Conservation (phyloP, 2,329 filamentous ascomycete species). For the Talaromyces sp. region DNA sequence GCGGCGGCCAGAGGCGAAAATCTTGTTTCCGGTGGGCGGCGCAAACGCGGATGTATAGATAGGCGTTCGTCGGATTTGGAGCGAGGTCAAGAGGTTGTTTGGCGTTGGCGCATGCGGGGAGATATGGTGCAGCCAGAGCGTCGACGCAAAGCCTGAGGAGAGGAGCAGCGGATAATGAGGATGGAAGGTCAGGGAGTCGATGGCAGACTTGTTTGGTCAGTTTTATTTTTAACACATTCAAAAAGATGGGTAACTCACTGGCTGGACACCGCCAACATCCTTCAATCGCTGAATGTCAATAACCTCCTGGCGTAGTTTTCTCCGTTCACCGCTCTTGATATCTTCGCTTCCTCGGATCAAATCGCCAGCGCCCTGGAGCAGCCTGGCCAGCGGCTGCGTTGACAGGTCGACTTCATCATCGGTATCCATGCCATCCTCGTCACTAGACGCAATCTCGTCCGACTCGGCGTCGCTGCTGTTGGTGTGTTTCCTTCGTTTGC, state of each 20-base stretch:
- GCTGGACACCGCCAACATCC: slow-evolving; percentile 75
- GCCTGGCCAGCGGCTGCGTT: slow-evolving; percentile 69
- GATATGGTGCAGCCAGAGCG: slow-evolving; percentile 85
- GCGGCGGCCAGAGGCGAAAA: slow-evolving; percentile 83
- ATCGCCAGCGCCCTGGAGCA: slow-evolving; percentile 69
- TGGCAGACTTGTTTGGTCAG: slow-evolving; percentile 51
- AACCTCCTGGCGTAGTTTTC: slow-evolving; percentile 77
- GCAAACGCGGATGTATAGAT: slow-evolving; percentile 79
- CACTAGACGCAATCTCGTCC: slow-evolving; percentile 31
- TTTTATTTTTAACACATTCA: background rate
- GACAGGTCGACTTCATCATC: slow-evolving; percentile 52
- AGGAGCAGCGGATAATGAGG: slow-evolving; percentile 82
- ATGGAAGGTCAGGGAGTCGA: slow-evolving; percentile 84
- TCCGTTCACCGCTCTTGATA: slow-evolving; percentile 51
- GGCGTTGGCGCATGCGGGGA: slow-evolving; percentile 70
- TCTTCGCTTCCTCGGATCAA: slow-evolving; percentile 52
- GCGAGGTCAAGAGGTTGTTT: slow-evolving; percentile 83
- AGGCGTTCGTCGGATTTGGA: slow-evolving; percentile 81
- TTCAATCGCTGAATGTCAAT: slow-evolving; percentile 86
- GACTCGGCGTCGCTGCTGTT: slow-evolving; percentile 27
- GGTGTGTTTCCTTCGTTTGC: slow-evolving; percentile 39
- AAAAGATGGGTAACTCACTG: slow-evolving; percentile 39
- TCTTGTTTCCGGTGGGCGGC: slow-evolving; percentile 64
- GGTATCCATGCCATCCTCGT: slow-evolving; percentile 50
- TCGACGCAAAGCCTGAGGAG: slow-evolving; percentile 79